These are phyloP conservation scores for Crassisporium funariophilum DNA, from an alignment of 768 basidiomycete species.

Conservation along the genomic window DNA sequence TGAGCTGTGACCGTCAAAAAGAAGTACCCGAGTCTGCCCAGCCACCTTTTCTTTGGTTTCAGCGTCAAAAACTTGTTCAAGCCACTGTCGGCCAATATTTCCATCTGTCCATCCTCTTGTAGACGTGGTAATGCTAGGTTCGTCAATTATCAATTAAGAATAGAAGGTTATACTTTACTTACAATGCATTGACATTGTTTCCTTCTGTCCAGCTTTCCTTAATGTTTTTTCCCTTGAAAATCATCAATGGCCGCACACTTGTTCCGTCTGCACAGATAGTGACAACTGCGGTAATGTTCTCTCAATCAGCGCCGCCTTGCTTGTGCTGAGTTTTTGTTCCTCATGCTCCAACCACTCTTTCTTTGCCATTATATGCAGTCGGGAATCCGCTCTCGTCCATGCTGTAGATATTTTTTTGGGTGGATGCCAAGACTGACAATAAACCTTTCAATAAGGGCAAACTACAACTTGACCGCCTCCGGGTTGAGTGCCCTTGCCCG, in stretches of 20 bases:
- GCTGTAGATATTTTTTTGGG: conserved; percentile 26
- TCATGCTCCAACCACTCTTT: conserved; percentile 26
- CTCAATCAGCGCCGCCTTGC: conserved; percentile 27
- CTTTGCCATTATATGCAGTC: conserved; percentile 15
- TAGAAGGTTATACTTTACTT: conserved; percentile 7
- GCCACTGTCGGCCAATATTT: conserved; percentile 20
- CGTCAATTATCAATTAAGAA: not conserved
- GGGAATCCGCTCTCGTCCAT: conserved; percentile 39
- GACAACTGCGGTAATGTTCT: conserved; percentile 17
- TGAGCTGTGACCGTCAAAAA: conserved; percentile 42
- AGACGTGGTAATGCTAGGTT: conserved; percentile 24
- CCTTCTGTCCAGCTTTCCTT: conserved; percentile 22
- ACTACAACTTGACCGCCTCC: conserved; percentile 31
- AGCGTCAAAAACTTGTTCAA: conserved; percentile 28
- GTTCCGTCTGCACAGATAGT: conserved; percentile 32
- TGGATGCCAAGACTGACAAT: conserved; percentile 25
- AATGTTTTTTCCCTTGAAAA: conserved; percentile 30
- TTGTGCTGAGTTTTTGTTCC: conserved; percentile 32
- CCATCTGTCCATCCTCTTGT: conserved; percentile 31
- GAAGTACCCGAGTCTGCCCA: not conserved
- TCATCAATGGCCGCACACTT: conserved; percentile 19
- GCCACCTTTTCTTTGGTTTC: conserved; percentile 2
- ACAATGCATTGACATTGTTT: conserved; percentile 25
- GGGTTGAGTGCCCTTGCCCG: conserved; percentile 32
- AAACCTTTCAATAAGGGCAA: conserved; percentile 20